phyloP scores from a whole-genome alignment of 208 protist genomes.

The Leishmania aethiopica region DNA sequence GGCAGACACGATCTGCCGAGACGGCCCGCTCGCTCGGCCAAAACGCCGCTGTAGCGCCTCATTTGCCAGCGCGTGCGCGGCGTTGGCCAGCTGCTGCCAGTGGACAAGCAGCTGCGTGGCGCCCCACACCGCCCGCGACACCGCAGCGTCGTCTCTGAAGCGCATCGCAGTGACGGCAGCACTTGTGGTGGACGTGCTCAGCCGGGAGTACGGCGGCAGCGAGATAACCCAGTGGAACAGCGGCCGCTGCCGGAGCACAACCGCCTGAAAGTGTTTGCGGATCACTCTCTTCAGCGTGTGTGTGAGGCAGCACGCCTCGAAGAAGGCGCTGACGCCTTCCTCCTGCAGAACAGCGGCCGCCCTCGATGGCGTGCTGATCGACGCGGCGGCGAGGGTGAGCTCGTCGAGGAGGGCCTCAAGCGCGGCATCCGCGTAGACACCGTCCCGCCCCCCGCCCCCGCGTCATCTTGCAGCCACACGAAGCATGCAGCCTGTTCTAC shows the following conservation, averaged over 20 bases:
- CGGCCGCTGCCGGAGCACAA: not conserved
- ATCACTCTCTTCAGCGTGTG: not conserved
- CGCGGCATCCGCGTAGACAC: slow-evolving; percentile 32
- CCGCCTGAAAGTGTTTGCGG: not conserved
- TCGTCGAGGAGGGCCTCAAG: slow-evolving; percentile 42
- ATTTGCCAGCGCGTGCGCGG: not conserved
- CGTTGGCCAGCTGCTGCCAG: slow-evolving; percentile 16
- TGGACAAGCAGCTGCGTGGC: slow-evolving; percentile 18
- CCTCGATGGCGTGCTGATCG: not conserved
- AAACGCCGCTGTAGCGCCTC: not conserved
- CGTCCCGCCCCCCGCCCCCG: not conserved
- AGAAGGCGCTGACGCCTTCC: slow-evolving; percentile 19
- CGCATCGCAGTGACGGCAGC: not conserved
- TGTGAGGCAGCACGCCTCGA: slow-evolving; percentile 18
- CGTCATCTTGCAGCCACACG: slow-evolving; percentile 24
- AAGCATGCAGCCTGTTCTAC: slow-evolving; percentile 3
- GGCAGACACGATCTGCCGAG: slow-evolving; percentile 4
- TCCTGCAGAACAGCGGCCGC: slow-evolving; percentile 21
- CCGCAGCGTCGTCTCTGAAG: not conserved
- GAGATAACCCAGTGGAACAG: slow-evolving; percentile 31
- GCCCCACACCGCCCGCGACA: slow-evolving; percentile 1
- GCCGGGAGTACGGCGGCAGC: not conserved
- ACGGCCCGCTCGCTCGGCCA: too few relatives aligned
- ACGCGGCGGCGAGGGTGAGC: slow-evolving; percentile 30
- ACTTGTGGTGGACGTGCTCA: not conserved